Evolutionary conservation across 495 filamentous ascomycete genomes (phyloP), one percentile per base, ranked within the genome.

Genomic region (Copromyces sp.): DNA sequence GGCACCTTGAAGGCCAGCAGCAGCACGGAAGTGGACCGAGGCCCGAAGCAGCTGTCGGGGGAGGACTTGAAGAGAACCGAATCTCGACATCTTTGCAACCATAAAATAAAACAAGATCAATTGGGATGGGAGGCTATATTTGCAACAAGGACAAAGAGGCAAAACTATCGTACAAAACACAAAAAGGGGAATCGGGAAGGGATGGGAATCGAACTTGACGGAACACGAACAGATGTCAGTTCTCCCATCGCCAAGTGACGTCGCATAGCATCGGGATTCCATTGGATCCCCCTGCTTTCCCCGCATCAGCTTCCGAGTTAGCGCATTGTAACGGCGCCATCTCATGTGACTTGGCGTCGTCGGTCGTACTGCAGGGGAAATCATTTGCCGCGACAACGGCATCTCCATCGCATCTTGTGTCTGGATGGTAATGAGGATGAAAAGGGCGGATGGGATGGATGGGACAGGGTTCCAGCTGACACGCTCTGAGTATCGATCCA

Each of bases 191-290:
- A 65, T 35, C 35, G 3, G 5, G 2, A 16, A 61, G 29, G 53
- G 53, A 61, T 35, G 29, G 53, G 29, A 61, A 29, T 37, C 53
- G 29, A 65, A 65, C 29, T 65, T 65, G 53, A 65, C 53, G 53
- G 53, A 65, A 35, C 53, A 65, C 53, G 14, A 17, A 61, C 29
- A 29, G 20, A 47, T 12, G 47, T 59, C 20, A 59, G 47, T 59
- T 59, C 53, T 61, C 53, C 53, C 16, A 65, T 35, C 61, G 65
- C 40, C 17, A 12, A 39, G 73, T 75, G 75, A 75, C 73, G 73
- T 76, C 75, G 76, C 76, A 78, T 78, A 78, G 71, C 73, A 69
- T 78, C 76, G 76, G 76, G 71, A 70, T 53, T 73, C 53, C 53
- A 65, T 65, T 65, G 53, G 53, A 61, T 29, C 53, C 53, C 53